Base-by-base conservation (phyloP, 305 asterid genomes). In the Solanum chacoense region DNA sequence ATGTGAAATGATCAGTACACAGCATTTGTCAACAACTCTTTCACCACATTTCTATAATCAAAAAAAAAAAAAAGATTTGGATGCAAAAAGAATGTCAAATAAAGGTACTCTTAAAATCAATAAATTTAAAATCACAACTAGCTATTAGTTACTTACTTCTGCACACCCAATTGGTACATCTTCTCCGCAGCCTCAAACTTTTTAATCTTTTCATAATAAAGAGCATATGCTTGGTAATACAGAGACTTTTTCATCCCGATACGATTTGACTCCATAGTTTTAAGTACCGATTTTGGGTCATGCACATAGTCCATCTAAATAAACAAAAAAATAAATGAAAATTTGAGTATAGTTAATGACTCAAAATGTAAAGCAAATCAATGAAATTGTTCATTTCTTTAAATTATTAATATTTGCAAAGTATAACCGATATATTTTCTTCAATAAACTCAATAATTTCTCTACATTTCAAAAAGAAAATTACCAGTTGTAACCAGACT, bases 401-500 rank as follows among this genome's bases (percentile, higher is more conserved):
- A 3, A 32, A 74, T 35, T 74, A 32, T 73, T 14, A 14, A 73
- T 31, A 29, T 29, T 29, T 29, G 13, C 24, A 29, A 73, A 35
- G 78, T 31, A 32, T 32, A 74, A 74, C 29, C 7, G 12, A 71
- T 28, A 71, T 71, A 72, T 14, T 72, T 72, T 72, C 36, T 72
- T 72, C 12, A 73, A 72, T 72, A 72, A 72, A 72, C 42, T 38
- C 42, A 38, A 38, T 38, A 38, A 38, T 38, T 38, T 38, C 45
- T 1, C 45, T 38, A 38, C 45, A 38, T 38, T 38, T 38, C 45
- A 38, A 35, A 78, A 71, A 63, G 3, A 6, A 88, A 89, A 71
- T 45, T 93, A 97, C 99, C 98, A 97, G 88, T 91, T 95, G 98
- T 91, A 97, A 89, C 98, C 98, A 97, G 89, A 97, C 94, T 81